These are phyloP conservation scores for Aspergillus ibericus DNA, from an alignment of 2,329 filamentous ascomycete species.

Conservation along the genomic window DNA sequence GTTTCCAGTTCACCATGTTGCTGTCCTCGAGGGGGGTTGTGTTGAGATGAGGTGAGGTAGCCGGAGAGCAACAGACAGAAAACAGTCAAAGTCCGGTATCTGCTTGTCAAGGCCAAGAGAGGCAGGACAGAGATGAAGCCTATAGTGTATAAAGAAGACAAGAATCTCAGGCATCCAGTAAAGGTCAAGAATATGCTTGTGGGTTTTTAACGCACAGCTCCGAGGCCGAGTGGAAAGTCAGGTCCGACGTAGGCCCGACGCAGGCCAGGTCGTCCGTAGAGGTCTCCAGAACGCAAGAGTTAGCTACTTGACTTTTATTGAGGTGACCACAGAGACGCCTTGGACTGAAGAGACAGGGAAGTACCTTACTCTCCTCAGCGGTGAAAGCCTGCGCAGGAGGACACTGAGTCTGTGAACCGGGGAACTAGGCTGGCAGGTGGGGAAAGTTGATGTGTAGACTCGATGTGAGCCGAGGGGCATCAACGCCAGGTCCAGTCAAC, in stretches of 20 bases:
- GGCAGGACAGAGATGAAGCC: not conserved
- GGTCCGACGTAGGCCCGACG: no score
- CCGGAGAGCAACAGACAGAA: not conserved
- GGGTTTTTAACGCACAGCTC: not conserved
- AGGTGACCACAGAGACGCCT: not conserved
- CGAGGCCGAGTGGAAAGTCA: no score
- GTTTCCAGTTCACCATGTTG: slow-evolving; percentile 36
- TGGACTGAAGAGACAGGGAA: not conserved
- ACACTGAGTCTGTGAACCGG: not conserved
- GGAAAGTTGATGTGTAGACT: not conserved
- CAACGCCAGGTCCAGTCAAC: no score
- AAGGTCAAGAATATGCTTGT: not conserved
- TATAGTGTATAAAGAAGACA: not conserved
- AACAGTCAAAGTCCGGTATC: not conserved
- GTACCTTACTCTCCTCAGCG: not conserved
- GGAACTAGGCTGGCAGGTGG: not conserved
- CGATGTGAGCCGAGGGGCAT: not conserved
- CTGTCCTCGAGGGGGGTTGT: not conserved
- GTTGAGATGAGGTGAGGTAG: not conserved
- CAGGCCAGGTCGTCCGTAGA: not conserved
- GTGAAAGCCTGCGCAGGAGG: not conserved
- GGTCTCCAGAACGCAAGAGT: not conserved
- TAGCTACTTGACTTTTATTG: not conserved
- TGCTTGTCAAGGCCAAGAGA: not conserved
- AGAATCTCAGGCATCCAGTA: not conserved